Conservation (phyloP, 169 alveolate species). For the Eimeria mitis region DNA sequence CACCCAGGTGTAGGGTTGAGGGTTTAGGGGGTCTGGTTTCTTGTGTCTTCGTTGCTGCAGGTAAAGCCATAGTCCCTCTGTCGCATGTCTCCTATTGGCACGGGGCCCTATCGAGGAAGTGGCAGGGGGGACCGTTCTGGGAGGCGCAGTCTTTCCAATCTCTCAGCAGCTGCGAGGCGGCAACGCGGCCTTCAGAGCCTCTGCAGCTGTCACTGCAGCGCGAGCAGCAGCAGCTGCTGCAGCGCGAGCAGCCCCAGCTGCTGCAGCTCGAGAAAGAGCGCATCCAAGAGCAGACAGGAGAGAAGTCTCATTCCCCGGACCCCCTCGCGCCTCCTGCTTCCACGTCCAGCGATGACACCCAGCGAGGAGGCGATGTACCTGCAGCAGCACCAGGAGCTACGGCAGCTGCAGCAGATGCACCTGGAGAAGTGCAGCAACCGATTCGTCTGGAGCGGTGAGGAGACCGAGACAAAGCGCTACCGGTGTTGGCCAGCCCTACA, state of each 20-base stretch:
- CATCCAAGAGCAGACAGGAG: constrained; percentile 8
- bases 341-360: background rate
- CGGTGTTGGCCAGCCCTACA: background rate
- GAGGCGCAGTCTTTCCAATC: constrained; percentile 8
- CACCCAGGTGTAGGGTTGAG: background rate
- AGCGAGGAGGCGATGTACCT: background rate
- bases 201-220: constrained; percentile 19
- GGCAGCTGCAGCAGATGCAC: background rate
- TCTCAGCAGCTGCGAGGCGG: constrained; percentile 11
- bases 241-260: constrained; percentile 34
- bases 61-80: constrained; percentile 41
- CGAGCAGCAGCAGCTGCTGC: constrained; percentile 39
- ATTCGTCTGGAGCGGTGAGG: constrained; percentile 57
- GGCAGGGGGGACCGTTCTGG: constrained; percentile 11
- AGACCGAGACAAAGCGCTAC: background rate
- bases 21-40: background rate
- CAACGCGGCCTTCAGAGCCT: background rate
- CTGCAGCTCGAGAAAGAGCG: constrained; percentile 2
- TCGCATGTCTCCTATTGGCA: constrained; percentile 69
- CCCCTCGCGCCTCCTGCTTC: background rate
- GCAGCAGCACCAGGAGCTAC: background rate
- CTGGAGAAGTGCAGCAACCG: background rate
- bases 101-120: constrained; percentile 30
- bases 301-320: background rate
- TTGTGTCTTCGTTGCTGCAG: background rate